Evolutionary conservation across 2,329 filamentous ascomycete species (phyloP).

Genomic region (Pseudogymnoascus sp.): DNA sequence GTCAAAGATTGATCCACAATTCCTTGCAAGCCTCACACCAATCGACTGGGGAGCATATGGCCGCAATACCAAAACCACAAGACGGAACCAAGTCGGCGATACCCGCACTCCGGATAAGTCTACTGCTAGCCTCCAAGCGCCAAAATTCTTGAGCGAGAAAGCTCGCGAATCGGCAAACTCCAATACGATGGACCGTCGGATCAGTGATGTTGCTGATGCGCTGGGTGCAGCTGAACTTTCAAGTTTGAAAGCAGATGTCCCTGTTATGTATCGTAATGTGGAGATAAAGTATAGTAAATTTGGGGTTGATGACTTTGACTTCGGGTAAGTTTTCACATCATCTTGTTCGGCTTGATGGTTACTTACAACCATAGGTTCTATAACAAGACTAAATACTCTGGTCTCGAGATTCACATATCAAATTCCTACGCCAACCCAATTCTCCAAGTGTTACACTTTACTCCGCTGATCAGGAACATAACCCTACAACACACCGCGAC

Average conservation of each 20-base stretch:
- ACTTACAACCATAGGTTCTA: slow-evolving; percentile 57
- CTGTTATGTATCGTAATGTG: slow-evolving; percentile 82
- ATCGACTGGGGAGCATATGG: slow-evolving; percentile 72
- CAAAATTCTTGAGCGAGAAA: slow-evolving; percentile 93
- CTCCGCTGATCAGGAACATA: slow-evolving; percentile 76
- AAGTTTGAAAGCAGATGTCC: slow-evolving; percentile 70
- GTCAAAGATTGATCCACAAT: slow-evolving; percentile 60
- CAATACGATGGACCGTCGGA: slow-evolving; percentile 31
- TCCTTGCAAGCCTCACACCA: slow-evolving; percentile 59
- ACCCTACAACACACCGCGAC: slow-evolving; percentile 84
- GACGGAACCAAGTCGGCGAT: slow-evolving; percentile 76
- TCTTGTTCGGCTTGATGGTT: background rate
- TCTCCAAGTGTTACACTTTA: slow-evolving; percentile 85
- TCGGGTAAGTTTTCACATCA: slow-evolving; percentile 51
- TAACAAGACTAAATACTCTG: slow-evolving; percentile 87
- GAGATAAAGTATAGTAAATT: slow-evolving; percentile 99
- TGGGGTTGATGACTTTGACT: slow-evolving; percentile 98
- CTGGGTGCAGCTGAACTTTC: slow-evolving; percentile 63
- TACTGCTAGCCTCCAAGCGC: slow-evolving; percentile 57
- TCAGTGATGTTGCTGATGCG: slow-evolving; percentile 51
- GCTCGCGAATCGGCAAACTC: slow-evolving; percentile 57
- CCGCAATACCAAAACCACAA: slow-evolving; percentile 62
- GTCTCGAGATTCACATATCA: slow-evolving; percentile 89
- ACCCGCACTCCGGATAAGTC: slow-evolving; percentile 56
- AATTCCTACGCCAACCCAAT: slow-evolving; percentile 95